These are phyloP conservation scores for Hibiscus trionum DNA, from an alignment of 345 rosid genomes.

Conservation along the genomic window DNA sequence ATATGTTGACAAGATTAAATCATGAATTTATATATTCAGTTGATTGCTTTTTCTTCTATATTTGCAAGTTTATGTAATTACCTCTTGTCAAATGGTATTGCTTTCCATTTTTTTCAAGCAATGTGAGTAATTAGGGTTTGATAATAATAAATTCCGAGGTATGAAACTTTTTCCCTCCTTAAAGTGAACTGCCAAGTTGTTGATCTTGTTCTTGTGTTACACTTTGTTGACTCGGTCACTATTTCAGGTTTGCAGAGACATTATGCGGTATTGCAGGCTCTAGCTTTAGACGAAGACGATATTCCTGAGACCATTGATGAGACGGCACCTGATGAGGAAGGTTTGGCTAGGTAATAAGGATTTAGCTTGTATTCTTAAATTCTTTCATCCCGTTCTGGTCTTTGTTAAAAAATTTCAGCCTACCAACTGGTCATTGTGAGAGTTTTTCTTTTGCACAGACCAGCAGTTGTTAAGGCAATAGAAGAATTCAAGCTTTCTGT, in stretches of 20 bases:
- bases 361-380: not conserved
- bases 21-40: not conserved
- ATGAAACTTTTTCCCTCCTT: not conserved
- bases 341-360: constrained; percentile 55
- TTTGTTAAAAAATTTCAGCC: not conserved
- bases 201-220: not conserved
- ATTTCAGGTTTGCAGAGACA: constrained; percentile 90
- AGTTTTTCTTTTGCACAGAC: constrained; percentile 30
- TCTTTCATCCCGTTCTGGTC: not conserved
- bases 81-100: not conserved
- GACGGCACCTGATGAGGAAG: constrained; percentile 86
- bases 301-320: constrained; percentile 62
- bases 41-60: not conserved
- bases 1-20: not conserved
- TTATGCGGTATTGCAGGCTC: constrained; percentile 76
- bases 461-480: constrained; percentile 51
- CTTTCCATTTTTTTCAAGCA: not conserved
- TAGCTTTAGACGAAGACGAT: constrained; percentile 81
- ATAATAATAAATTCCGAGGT: not conserved
- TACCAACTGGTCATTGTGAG: not conserved
- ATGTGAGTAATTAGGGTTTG: not conserved
- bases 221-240: not conserved
- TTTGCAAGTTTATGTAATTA: not conserved
- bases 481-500: constrained; percentile 72
- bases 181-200: not conserved